Base-by-base conservation (phyloP, 164 flowering plant genomes). In the Brasenia schreberi region DNA sequence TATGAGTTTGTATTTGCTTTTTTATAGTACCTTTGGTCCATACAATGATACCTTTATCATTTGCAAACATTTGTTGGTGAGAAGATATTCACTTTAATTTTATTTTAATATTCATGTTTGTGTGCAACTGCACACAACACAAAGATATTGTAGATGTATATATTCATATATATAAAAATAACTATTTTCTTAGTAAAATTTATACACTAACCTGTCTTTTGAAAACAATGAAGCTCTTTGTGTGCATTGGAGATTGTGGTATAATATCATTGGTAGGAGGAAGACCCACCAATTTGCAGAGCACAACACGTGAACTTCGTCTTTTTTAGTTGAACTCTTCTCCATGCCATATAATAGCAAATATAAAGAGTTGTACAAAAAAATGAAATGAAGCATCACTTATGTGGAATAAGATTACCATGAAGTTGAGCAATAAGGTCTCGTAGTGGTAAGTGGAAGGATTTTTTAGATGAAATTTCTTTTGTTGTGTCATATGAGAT, bases 161-260 rank as follows among this genome's bases (percentile, higher is more conserved):
- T 10, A 44, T 44, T 6, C 52, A 44, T 6, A 10, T 6, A 1
- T 6, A 44, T n/a, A n/a, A n/a, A n/a, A n/a, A n/a, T n/a, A n/a
- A n/a, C n/a, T n/a, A n/a, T n/a, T n/a, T n/a, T n/a, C n/a, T n/a
- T n/a, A n/a, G n/a, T 44, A 44, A n/a, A 60, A 60, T 6, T 60
- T 19, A 60, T 42, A 16, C 52, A 64, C 74, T 18, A 12, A 79
- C 84, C 84, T 81, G 84, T 68, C 69, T 76, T 67, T 74, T 83
- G 33, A 83, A 83, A 72, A 78, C 78, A 33, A 83, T 79, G 62
- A 83, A 79, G 70, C 84, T 83, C 73, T 79, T 83, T 5, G 86
- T 81, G 75, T 83, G 86, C 86, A 81, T 83, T 44, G 86, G 87
- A 58, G 87, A 80, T 53, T 83, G 87, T 62, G 87, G 87, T 43